Conservation (phyloP, 768 basidiomycete species). For the Terana coerulea region DNA sequence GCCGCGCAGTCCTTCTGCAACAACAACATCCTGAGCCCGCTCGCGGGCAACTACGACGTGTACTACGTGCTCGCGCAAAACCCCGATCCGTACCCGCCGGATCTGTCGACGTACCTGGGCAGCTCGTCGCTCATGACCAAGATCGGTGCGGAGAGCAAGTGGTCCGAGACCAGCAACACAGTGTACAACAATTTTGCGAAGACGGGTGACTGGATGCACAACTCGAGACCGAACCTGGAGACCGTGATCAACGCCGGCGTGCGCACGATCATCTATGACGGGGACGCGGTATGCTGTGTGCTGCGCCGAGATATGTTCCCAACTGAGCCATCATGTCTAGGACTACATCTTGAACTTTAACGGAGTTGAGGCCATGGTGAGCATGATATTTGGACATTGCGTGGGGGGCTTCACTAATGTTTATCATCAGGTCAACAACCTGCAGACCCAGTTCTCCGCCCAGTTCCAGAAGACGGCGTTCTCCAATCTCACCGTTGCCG, state of each 20-base stretch:
- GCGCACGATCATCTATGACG: conserved; percentile 49
- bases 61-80: conserved; percentile 43
- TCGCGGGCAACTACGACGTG: conserved; percentile 54
- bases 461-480: conserved; percentile 41
- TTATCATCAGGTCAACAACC: conserved; percentile 36
- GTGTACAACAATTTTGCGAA: conserved; percentile 46
- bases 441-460: conserved; percentile 43
- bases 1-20: conserved; percentile 58
- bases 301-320: not conserved
- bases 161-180: conserved; percentile 35
- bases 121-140: conserved; percentile 28
- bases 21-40: conserved; percentile 46
- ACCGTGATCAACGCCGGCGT: conserved; percentile 57
- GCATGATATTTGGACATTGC: not conserved
- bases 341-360: conserved; percentile 53
- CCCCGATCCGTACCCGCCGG: conserved; percentile 48
- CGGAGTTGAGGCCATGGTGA: conserved; percentile 57
- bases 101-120: conserved; percentile 29
- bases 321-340: conserved; percentile 9
- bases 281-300: conserved; percentile 44
- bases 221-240: conserved; percentile 44
- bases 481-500: conserved; percentile 46
- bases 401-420: not conserved
- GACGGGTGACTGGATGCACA: conserved; percentile 59
- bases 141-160: conserved; percentile 43